These are phyloP conservation scores for Blumeria graminis DNA, from an alignment of 2,329 filamentous ascomycete genomes.

Conservation along the genomic window DNA sequence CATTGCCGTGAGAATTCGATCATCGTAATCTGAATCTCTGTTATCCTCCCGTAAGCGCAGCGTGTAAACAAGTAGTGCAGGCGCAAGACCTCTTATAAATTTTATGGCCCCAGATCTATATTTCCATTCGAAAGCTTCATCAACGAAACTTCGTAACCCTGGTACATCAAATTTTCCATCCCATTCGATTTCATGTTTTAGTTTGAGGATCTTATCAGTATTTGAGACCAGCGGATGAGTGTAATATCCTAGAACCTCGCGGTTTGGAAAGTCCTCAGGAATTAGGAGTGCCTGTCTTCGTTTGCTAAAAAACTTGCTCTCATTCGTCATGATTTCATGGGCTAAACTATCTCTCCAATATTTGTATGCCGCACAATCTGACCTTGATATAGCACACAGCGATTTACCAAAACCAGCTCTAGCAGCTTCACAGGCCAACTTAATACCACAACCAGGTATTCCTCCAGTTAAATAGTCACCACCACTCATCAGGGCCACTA, in stretches of 20 bases:
- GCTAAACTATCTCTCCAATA: constrained; percentile 50
- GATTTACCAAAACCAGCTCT: constrained; percentile 63
- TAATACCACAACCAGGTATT: constrained; percentile 67
- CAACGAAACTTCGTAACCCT: constrained; percentile 47
- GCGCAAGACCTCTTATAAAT: constrained; percentile 57
- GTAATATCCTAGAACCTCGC: constrained; percentile 63
- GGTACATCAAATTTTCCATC: constrained; percentile 36
- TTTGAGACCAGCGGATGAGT: constrained; percentile 65
- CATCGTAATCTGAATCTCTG: constrained; percentile 15
- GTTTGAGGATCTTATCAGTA: constrained; percentile 25
- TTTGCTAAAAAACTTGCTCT: constrained; percentile 53
- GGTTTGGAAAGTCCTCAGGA: constrained; percentile 58
- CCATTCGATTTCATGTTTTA: constrained; percentile 33
- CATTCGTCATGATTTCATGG: constrained; percentile 62
- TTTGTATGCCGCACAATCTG: constrained; percentile 32
- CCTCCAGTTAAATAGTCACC: constrained; percentile 85
- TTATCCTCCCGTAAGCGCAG: constrained; percentile 21
- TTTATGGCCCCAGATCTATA: constrained; percentile 59
- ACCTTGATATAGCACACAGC: constrained; percentile 38
- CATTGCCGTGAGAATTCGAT: constrained; percentile 18
- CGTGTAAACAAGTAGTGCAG: constrained; percentile 44
- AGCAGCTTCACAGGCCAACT: constrained; percentile 73
- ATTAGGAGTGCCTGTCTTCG: constrained; percentile 53
- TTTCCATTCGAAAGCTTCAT: constrained; percentile 69
- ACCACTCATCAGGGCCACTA: constrained; percentile 84